Evolutionary conservation across 306 rosid genomes (phyloP).

Genomic region (Alnus rubra): DNA sequence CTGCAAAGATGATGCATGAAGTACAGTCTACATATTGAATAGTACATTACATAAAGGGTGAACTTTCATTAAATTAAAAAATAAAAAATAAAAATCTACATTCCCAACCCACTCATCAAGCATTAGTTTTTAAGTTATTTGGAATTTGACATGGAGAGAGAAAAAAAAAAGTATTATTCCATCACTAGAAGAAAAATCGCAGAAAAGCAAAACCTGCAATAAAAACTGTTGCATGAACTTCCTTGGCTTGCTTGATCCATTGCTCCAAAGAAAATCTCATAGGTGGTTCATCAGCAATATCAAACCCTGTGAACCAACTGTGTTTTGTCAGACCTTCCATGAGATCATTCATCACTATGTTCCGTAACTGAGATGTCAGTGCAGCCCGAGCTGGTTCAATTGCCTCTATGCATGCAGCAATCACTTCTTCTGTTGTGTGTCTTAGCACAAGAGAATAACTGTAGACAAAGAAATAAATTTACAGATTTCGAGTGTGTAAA

Average conservation of each 20-base stretch:
- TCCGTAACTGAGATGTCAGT: conserved; percentile 68
- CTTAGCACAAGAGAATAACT: conserved; percentile 93
- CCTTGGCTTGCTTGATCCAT: conserved; percentile 84
- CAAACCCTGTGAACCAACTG: conserved; percentile 81
- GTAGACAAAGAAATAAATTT: conserved; percentile 28
- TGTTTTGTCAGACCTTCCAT: conserved; percentile 68
- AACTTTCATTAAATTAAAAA: not conserved
- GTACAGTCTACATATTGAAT: conserved; percentile 10
- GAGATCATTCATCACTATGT: conserved; percentile 66
- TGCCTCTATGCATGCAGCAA: conserved; percentile 84
- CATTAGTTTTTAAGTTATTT: not conserved
- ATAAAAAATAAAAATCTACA: not conserved
- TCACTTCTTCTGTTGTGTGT: conserved; percentile 98
- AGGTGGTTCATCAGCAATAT: conserved; percentile 68
- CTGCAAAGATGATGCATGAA: conserved; percentile 9
- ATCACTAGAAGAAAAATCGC: no score
- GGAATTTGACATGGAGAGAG: not conserved
- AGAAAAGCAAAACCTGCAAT: conserved; percentile 65
- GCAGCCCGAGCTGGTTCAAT: conserved; percentile 80
- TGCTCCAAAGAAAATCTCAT: conserved; percentile 55
- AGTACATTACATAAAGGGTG: conserved; percentile 2
- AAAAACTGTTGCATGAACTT: conserved; percentile 78
- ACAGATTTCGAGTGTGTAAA: conserved; percentile 13
- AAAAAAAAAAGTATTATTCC: no score
- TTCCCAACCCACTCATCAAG: not conserved